These are phyloP conservation scores for Hymenoscyphus infarciens DNA, from an alignment of 2,329 filamentous ascomycete genomes.

Conservation along the genomic window DNA sequence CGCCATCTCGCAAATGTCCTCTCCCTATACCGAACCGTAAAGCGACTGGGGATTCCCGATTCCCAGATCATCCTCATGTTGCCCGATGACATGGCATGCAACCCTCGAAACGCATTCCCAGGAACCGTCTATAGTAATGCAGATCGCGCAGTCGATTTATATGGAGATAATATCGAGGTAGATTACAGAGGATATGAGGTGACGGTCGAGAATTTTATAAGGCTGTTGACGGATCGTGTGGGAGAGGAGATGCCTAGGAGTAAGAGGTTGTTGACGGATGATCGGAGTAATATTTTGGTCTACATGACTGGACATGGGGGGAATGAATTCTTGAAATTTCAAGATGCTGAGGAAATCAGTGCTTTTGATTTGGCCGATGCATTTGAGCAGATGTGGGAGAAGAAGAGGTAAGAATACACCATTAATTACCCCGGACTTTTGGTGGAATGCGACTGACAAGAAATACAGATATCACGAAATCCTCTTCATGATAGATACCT, in stretches of 20 bases:
- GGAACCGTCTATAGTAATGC: conserved; percentile 98
- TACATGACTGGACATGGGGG: conserved; percentile 99
- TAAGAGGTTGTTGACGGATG: conserved; percentile 90
- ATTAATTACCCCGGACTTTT: neutral
- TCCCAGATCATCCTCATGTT: conserved; percentile 99
- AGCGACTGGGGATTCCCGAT: conserved; percentile 94
- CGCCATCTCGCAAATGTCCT: conserved; percentile 96
- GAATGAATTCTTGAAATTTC: conserved; percentile 97
- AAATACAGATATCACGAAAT: conserved; percentile 79
- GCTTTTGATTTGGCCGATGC: conserved; percentile 95
- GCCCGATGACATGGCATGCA: conserved; percentile 99
- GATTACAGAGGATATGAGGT: conserved; percentile 98
- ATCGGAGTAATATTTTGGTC: conserved; percentile 92
- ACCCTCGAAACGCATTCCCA: conserved; percentile 95
- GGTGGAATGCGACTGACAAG: conserved; percentile 9
- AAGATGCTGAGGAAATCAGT: conserved; percentile 96
- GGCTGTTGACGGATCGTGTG: conserved; percentile 88
- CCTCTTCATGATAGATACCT: conserved; percentile 99
- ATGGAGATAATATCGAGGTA: conserved; percentile 98
- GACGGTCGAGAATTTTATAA: conserved; percentile 97
- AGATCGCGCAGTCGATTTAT: conserved; percentile 89
- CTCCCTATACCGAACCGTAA: conserved; percentile 95
- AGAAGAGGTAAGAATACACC: conserved; percentile 67
- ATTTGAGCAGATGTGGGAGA: conserved; percentile 99
- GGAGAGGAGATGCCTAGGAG: conserved; percentile 92